These are phyloP conservation scores for Dalbergia oliveri DNA, from an alignment of 306 rosid genomes.

Conservation along the genomic window DNA sequence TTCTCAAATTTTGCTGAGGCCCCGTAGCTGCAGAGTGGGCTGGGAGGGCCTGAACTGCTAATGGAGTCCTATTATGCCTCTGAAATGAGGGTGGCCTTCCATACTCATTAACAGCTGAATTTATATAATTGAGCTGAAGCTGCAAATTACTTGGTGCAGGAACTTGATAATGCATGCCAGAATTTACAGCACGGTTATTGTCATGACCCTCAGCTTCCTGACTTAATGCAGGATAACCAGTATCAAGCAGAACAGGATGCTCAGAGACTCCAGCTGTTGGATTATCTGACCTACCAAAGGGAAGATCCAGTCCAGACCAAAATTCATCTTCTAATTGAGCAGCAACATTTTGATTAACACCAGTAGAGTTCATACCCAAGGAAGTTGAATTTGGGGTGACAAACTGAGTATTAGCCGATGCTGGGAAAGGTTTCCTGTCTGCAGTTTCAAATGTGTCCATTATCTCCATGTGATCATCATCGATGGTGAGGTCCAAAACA, in stretches of 20 bases:
- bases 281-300: constrained; percentile 48
- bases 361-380: constrained; percentile 36
- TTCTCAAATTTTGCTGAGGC: constrained; percentile 59
- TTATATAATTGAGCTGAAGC: constrained; percentile 49
- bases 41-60: constrained; percentile 91
- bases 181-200: constrained; percentile 41
- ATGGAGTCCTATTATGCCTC: constrained; percentile 60
- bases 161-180: constrained; percentile 58
- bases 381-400: constrained; percentile 43
- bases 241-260: constrained; percentile 52
- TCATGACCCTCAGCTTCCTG: constrained; percentile 60
- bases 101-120: constrained; percentile 54
- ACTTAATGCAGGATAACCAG: constrained; percentile 56
- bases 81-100: constrained; percentile 57
- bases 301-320: constrained; percentile 53
- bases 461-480: constrained; percentile 62
- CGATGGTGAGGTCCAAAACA: constrained; percentile 79
- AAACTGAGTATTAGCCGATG: constrained; percentile 39
- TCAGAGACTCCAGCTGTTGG: constrained; percentile 48
- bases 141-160: constrained; percentile 52
- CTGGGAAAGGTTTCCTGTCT: constrained; percentile 68
- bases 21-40: constrained; percentile 58
- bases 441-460: constrained; percentile 46
- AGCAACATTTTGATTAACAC: constrained; percentile 52
- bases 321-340: constrained; percentile 57